Evolutionary conservation across 305 asterid genomes (phyloP), one percentile per base, ranked within the genome.

Genomic region (Salvia sclarea): DNA sequence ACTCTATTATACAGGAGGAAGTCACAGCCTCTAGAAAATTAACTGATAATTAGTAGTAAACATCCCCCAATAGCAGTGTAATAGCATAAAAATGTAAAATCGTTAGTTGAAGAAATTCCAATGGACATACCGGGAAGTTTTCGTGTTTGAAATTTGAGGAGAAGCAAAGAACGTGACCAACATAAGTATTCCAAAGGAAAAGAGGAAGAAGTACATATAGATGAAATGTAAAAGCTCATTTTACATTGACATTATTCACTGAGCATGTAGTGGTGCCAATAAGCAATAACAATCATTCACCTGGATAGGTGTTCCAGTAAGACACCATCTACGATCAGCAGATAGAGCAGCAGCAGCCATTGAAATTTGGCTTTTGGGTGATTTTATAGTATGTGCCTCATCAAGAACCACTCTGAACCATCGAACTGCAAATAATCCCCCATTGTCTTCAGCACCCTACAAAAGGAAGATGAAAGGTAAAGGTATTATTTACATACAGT

Each of bases 301-400:
- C 96, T 94, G 99, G 71, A 94, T 89, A 71, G 99, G 99, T 30
- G 99, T 94, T 63, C 99, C 99, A 64, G 99, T 94, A 61, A 94
- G 98, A 83, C 99, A 94, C 99, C 96, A 94, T 66, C 99, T 83
- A 75, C 90, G 77, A 77, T 89, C 95, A 66, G 99, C 98, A 79
- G 78, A 77, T 72, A 94, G 88, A 59, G 93, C 90, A 74, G 93
- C 83, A 31, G 93, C 98, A 68, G 99, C 99, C 75, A 82, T 70
- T 71, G 99, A 94, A 72, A 87, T 70, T 81, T 83, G 99, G 83
- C 99, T 94, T 85, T 94, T 94, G 33, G 96, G 83, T 73, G 98
- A 91, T 81, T 94, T 94, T 69, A 94, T 94, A 54, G 99, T 91
- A 78, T 94, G 99, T 35, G 98, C 98, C 85, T 94, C 99, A 78